Evolutionary conservation across 257 asterid genomes (phyloP), one percentile per base, ranked within the genome.

Genomic region (Rubia yunnanensis): DNA sequence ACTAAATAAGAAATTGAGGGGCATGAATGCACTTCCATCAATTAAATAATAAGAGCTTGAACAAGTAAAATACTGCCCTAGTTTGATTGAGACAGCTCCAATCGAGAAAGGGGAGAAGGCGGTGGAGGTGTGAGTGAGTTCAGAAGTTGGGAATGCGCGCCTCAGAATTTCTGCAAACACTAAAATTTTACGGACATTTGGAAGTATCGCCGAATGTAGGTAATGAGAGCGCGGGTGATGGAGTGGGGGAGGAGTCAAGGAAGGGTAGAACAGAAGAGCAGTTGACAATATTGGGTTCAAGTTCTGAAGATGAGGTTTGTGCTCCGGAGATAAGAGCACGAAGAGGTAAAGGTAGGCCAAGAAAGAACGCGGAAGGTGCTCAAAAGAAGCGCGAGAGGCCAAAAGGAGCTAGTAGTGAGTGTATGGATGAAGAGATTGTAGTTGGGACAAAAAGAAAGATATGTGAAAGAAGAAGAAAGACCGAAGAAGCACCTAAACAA

Each of bases 381-480:
- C 50, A 70, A 77, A 70, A 54, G 28, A 60, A 67, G 61, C 69
- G 48, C 61, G 65, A 23, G 78, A 71, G 67, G 52, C 76, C 64
- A 20, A 36, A 35, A 3, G 61, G 48, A 34, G 64, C 48, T 41
- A 65, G 27, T 48, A 34, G 53, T 32, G 75, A 53, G 34, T n/a
- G 32, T 15, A 57, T 18, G 66, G 70, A 20, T 68, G 63, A 62
- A 63, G 72, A 35, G 67, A 63, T 32, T 32, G 70, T 39, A 66
- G 13, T n/a, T n/a, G 11, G 69, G 50, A 48, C 35, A 64, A 66
- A 50, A 24, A 20, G 60, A 46, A 6, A 46, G 53, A 15, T 3
- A 0, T 46, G 7, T 0, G 53, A 17, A 60, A 69, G 24, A 0
- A n/a, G n/a, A n/a, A n/a, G n/a, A 9, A 65, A 49, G 20, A 15